Percentiles rank a stretch among this genome's conserved stretches.
Evolutionary conservation across 352 stramenopile genomes (phyloP).

Genomic region (Phytophthora sansomeana): DNA sequence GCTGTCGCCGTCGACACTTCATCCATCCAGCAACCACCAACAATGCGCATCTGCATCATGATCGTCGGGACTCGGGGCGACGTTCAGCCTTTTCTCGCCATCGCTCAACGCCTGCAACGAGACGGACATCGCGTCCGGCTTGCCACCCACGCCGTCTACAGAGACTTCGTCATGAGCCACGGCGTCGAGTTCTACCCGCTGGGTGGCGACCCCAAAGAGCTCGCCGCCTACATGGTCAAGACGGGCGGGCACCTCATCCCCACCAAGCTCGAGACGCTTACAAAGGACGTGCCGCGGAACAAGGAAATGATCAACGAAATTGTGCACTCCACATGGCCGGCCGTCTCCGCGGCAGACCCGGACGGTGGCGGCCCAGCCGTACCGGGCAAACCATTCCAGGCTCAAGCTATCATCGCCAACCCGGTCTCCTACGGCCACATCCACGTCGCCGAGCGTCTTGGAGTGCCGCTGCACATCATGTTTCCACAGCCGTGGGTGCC

Average conservation of each 20-base stretch:
- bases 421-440: conserved; percentile 91
- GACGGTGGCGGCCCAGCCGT: conserved; percentile 38
- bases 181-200: conserved; percentile 78
- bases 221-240: conserved; percentile 52
- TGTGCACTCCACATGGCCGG: conserved; percentile 81
- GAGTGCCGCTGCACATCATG: conserved; percentile 93
- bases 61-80: conserved; percentile 79
- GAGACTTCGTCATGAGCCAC: conserved; percentile 73
- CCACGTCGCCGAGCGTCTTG: conserved; percentile 91
- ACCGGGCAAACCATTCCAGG: conserved; percentile 66
- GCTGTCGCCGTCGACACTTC: background rate
- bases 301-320: conserved; percentile 90
- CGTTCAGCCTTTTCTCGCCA: conserved; percentile 77
- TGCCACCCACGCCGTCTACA: conserved; percentile 88
- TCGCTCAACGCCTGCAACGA: conserved; percentile 72
- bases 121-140: conserved; percentile 91
- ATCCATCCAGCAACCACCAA: conserved; percentile 27
- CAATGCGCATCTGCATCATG: conserved; percentile 72
- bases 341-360: conserved; percentile 71
- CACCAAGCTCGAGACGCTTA: conserved; percentile 44
- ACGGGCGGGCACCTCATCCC: conserved; percentile 72
- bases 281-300: conserved; percentile 75
- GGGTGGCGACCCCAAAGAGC: conserved; percentile 58
- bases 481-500: conserved; percentile 31
- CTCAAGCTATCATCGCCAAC: conserved; percentile 94